Base-by-base conservation (phyloP, 2,329 filamentous ascomycete species). In the Purpureocillium takamizusanense region DNA sequence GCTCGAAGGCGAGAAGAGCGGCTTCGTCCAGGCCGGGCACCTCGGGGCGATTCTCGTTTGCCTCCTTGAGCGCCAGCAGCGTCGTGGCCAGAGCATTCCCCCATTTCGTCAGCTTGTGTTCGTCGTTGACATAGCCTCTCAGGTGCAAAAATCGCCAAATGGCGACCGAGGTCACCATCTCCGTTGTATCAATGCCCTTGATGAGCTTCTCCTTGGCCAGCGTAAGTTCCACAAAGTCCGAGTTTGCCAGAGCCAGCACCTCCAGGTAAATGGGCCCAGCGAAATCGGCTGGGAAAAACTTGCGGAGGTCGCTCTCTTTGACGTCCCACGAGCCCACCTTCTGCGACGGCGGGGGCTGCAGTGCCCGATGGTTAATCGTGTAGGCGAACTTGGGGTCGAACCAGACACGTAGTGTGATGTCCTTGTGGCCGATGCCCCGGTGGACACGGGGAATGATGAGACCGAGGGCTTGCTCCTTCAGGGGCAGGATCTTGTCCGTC, bases 111-210 rank as follows among this genome's bases (percentile, higher is more conserved):
- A 95, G 71, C 42, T 81, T 76, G 60, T 97, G 90, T 35, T 76
- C 69, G 36, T 80, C 72, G 49, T 92, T 78, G 34, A 94, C 72
- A 52, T 95, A 98, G 17, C 83, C 88, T 42, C 89, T 79, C 35
- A 97, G 71, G 54, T 95, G 86, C 16, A 98, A 71, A 61, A 95
- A 92, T 39, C 88, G 78, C 83, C 87, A 95, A 42, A 90, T 73
- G 7, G 82, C 77, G 51, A 95, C 86, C 14, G 76, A 76, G 7
- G 71, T 62, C 39, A 87, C 65, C 39, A 90, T 74, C 51, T 92
- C 84, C 13, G 62, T 56, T 16, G 69, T 70, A 35, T 83, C 72
- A 45, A 82, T 76, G n/a, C 81, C 76, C 42, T 72, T 76, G 29
- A 70, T 78, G 12, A 62, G 55, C 50, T 67, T 71, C 46, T 72